Base-by-base conservation (phyloP, 768 basidiomycete species). In the Sporobolomyces roseus region DNA sequence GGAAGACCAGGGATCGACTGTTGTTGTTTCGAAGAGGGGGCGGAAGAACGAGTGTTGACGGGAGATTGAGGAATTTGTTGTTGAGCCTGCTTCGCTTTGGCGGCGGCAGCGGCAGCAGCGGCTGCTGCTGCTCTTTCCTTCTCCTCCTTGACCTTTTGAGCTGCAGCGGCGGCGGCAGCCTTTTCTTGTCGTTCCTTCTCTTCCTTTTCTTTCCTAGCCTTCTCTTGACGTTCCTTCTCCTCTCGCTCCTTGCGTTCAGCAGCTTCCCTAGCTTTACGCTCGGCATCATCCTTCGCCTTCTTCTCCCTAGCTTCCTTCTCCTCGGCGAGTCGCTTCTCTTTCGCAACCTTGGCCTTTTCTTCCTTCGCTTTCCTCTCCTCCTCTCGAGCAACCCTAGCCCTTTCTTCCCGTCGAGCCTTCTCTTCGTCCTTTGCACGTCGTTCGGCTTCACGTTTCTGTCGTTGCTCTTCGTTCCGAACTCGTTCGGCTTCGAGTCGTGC, bases 391-490 rank as follows among this genome's bases (percentile, higher is more conserved):
- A 87, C 90, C 64, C 86, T 84, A 49, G 83, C 81, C 74, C 84
- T 87, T 79, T 93, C 92, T 76, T 94, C 93, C 66, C 93, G 91
- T 33, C 84, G 84, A 60, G 84, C 85, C 77, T 87, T 75, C 65
- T 81, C 80, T 61, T 78, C 78, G 46, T 77, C 76, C 48, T 77
- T 78, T 25, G 78, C 78, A 63, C 75, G 78, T 58, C 78, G 78
- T 65, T 83, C 83, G 56, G 85, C 84, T 75, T 97, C 93, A 27
- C 89, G 86, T 71, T 83, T 84, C 3, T 80, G 79, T n/a, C 88
- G 85, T 67, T 96, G 92, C 79, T 98, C 94, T 71, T 96, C 93
- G 29, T 85, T 85, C 73, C 85, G 87, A 81, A 86, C 88, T 68
- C 86, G 85, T 71, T 83, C 83, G 77, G 91, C 91, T 70, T 90